These are phyloP conservation scores for Microsporum ferrugineum DNA, from an alignment of 2,329 filamentous ascomycete species.

Conservation along the genomic window DNA sequence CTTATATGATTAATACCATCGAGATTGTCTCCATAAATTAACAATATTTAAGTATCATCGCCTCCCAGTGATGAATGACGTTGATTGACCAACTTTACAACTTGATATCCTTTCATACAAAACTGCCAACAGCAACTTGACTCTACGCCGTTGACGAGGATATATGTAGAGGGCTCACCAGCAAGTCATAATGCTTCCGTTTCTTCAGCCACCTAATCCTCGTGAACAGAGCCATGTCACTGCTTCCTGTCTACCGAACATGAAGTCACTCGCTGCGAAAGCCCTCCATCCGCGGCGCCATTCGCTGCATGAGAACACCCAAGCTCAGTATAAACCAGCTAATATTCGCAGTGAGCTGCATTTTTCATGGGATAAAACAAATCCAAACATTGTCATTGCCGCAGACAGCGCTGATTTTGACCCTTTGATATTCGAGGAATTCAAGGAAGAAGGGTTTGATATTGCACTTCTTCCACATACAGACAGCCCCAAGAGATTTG, in stretches of 20 bases:
- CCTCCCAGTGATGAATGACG: not conserved
- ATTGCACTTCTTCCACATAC: slow-evolving; percentile 47
- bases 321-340: not conserved
- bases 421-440: slow-evolving; percentile 7
- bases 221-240: not conserved
- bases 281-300: slow-evolving; percentile 1
- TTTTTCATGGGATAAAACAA: slow-evolving; percentile 67
- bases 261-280: not conserved
- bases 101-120: not conserved
- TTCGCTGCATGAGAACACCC: not conserved
- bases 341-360: not conserved
- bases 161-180: not conserved
- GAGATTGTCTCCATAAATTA: not conserved
- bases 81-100: not conserved
- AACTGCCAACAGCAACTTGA: too few species aligned
- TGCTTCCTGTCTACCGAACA: not conserved
- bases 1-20: too few species aligned
- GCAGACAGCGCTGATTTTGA: slow-evolving; percentile 10
- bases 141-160: too few species aligned
- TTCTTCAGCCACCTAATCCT: not conserved
- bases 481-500: slow-evolving; percentile 40
- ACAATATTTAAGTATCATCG: not conserved
- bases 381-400: slow-evolving; percentile 42
- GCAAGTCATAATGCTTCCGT: not conserved
- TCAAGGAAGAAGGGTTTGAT: slow-evolving; percentile 46